These are phyloP conservation scores for Suillus subalutaceus DNA, from an alignment of 768 basidiomycete species.

Conservation along the genomic window DNA sequence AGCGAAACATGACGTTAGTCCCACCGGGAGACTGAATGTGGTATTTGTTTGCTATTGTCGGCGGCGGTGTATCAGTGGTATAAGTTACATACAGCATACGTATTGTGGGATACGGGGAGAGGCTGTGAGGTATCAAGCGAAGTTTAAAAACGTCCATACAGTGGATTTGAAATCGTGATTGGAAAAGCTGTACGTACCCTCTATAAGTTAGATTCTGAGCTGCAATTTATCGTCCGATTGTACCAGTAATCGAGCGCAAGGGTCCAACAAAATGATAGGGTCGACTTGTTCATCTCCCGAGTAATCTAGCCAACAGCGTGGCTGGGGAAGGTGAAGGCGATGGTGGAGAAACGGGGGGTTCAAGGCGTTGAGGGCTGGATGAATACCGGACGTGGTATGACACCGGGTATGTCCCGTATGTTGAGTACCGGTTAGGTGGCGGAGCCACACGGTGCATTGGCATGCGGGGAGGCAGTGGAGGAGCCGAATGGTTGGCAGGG, in stretches of 20 bases:
- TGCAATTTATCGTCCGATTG: background rate
- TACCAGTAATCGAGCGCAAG: background rate
- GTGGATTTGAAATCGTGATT: background rate
- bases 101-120: background rate
- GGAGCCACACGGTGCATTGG: slow-evolving; percentile 5
- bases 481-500: slow-evolving; percentile 41
- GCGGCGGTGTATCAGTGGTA: background rate
- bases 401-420: slow-evolving; percentile 18
- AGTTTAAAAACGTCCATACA: background rate
- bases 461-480: slow-evolving; percentile 27
- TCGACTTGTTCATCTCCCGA: slow-evolving; percentile 17
- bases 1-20: background rate
- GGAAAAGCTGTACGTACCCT: background rate
- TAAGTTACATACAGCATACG: background rate
- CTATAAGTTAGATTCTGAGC: background rate
- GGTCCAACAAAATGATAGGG: background rate
- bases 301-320: slow-evolving; percentile 26
- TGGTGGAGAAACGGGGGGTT: background rate
- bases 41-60: background rate
- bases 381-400: slow-evolving; percentile 10
- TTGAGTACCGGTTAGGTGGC: slow-evolving; percentile 20
- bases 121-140: background rate
- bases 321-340: slow-evolving; percentile 8
- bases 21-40: background rate
- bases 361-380: slow-evolving; percentile 1